Evolutionary conservation across 1,284 basidiomycete genomes (phyloP).

Genomic region (Ceratobasidium sp.): DNA sequence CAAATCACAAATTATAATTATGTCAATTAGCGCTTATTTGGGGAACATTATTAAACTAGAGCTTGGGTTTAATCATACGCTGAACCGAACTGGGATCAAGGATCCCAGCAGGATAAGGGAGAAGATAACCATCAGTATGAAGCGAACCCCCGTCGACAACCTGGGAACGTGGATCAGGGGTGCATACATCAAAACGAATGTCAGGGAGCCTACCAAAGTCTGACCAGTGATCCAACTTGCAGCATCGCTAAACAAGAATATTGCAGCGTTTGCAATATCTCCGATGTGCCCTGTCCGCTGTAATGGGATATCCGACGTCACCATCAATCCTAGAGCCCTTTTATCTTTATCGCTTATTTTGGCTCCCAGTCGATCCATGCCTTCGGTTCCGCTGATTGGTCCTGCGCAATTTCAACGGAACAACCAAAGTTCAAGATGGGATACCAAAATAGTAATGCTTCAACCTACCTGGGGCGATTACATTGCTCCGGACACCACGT

Average conservation of each 20-base stretch:
- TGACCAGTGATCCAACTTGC: conserved; percentile 82
- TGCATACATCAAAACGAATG: background rate
- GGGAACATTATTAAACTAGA: conserved; percentile 47
- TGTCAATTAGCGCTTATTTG: background rate
- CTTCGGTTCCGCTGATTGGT: conserved; percentile 84
- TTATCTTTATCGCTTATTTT: conserved; percentile 50
- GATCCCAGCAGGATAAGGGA: conserved; percentile 71
- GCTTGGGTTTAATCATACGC: conserved; percentile 53
- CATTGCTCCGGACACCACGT: conserved; percentile 89
- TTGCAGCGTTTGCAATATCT: conserved; percentile 79
- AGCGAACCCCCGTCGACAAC: conserved; percentile 68
- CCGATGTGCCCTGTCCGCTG: conserved; percentile 69
- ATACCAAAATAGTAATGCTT: background rate
- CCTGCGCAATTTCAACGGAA: conserved; percentile 44
- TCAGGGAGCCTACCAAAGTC: conserved; percentile 53
- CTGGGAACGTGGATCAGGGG: conserved; percentile 6
- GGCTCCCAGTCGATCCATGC: conserved; percentile 72
- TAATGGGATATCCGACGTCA: conserved; percentile 55
- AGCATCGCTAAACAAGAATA: conserved; percentile 89
- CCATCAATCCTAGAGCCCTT: conserved; percentile 33
- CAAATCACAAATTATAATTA: background rate
- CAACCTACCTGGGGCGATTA: conserved; percentile 76
- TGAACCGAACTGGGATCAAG: conserved; percentile 58
- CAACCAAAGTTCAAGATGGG: background rate
- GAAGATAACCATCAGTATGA: conserved; percentile 57